phyloP scores from a whole-genome alignment of 2,329 filamentous ascomycete species.

The Colletotrichum tanaceti region DNA sequence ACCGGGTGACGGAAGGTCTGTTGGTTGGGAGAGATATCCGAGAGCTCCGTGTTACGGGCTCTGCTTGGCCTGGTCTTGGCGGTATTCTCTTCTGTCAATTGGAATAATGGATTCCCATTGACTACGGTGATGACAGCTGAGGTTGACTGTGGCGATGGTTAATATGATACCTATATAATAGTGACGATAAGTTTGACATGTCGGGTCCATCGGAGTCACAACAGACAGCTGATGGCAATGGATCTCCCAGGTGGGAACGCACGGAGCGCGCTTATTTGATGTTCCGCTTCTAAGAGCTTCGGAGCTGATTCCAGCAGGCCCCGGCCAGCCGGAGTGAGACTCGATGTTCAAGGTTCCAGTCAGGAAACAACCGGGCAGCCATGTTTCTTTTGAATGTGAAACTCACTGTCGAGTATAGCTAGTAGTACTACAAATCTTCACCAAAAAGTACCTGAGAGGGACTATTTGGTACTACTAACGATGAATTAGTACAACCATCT shows the following conservation, averaged over 20 bases:
- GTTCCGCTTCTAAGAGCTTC: constrained; percentile 33
- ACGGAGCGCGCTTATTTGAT: constrained; percentile 38
- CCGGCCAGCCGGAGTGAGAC: constrained; percentile 24
- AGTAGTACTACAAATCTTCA: too few species aligned
- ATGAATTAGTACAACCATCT: not conserved
- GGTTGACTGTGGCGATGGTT: too few species aligned
- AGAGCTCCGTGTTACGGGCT: constrained; percentile 29
- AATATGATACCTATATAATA: not conserved
- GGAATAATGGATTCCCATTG: not conserved
- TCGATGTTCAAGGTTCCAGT: not conserved
- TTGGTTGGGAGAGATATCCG: constrained; percentile 36
- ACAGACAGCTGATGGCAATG: constrained; percentile 17
- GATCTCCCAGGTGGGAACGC: constrained; percentile 21
- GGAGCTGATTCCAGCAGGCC: constrained; percentile 24
- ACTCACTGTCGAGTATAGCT: too few species aligned
- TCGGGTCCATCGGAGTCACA: constrained; percentile 5
- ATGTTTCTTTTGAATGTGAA: not conserved
- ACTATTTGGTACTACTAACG: not conserved
- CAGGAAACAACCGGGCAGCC: not conserved
- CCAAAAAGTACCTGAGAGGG: too few species aligned
- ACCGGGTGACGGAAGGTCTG: constrained; percentile 6
- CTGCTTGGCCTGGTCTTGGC: constrained; percentile 34
- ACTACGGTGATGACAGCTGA: not conserved
- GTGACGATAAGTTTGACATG: not conserved
- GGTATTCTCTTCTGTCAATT: constrained; percentile 9